Base-by-base conservation (phyloP, 768 basidiomycete species). In the Cystobasidiopsis lactophilus region DNA sequence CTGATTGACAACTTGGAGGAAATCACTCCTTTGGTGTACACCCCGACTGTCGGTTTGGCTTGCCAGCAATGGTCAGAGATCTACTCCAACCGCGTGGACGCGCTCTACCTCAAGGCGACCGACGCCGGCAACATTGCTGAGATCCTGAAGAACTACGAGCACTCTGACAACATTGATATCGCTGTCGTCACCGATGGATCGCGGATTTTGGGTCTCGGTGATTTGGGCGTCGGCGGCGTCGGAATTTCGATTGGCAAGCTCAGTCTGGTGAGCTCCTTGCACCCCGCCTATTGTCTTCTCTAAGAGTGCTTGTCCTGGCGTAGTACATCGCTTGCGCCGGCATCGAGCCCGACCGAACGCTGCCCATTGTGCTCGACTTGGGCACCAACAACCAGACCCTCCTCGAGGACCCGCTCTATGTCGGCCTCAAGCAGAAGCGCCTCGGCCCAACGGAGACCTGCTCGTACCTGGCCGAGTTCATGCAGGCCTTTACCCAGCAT, bases 141-240 rank as follows among this genome's bases (percentile, higher is more conserved):
- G 53, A 75, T 89, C 53, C 68, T 89, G 37, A 67, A 69, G 46
- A 78, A 77, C 60, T 43, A 60, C 30, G 53, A 60, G 41, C 54
- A 82, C 79, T 77, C 79, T 2, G 74, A 71, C 55, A 67, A 76
- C 54, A 72, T 78, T 48, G 76, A 82, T 38, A 89, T 93, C 58
- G 76, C 77, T 48, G 88, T 95, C 38, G 85, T 93, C 26, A 93
- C 88, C 0, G 88, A 91, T 66, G 88, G 86, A 71, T 84, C 82
- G 18, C 78, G 88, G 44, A 88, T 91, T 60, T 74, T 93, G 33
- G 88, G 88, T 53, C 69, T 93, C 19, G 88, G 69, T 18, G 69
- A 70, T 54, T 59, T 68, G 16, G 69, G 68, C 3, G 60, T 67
- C 18, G 47, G 3, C 47, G 19, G 44, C 19, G 14, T 50, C 19